These are phyloP conservation scores for Nannochloropsis salina DNA, from an alignment of 108 stramenopile genomes.

Conservation along the genomic window DNA sequence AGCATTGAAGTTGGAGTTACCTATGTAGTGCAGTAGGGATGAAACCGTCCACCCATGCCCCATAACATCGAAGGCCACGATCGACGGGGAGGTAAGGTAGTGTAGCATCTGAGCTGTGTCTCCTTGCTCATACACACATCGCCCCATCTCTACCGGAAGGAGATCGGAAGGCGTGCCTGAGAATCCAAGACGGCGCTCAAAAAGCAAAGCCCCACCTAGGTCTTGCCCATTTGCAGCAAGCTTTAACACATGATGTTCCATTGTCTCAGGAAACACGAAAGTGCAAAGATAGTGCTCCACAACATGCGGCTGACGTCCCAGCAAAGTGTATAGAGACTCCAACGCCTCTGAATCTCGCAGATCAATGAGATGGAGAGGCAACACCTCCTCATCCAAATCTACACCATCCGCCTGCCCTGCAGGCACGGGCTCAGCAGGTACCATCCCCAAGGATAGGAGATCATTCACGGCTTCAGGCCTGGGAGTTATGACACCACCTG, in stretches of 20 bases:
- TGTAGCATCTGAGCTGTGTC: conserved; percentile 93
- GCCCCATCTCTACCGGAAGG: conserved; percentile 85
- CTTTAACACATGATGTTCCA: conserved; percentile 91
- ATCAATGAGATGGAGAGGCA: conserved; percentile 95
- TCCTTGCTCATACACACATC: conserved; percentile 89
- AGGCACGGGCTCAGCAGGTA: conserved; percentile 49
- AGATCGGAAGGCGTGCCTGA: conserved; percentile 96
- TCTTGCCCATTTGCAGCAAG: conserved; percentile 96
- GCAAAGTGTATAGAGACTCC: conserved; percentile 74
- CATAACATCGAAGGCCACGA: conserved; percentile 40
- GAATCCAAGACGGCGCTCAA: conserved; percentile 87
- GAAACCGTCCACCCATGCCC: conserved; percentile 50
- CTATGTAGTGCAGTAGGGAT: conserved; percentile 44
- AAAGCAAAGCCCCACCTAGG: conserved; percentile 94
- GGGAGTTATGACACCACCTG: neutral
- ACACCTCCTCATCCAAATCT: conserved; percentile 67
- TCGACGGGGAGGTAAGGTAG: conserved; percentile 68
- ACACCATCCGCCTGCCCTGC: neutral
- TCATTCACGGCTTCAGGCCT: conserved; percentile 48
- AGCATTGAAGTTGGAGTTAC: conserved; percentile 49
- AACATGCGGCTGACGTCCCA: conserved; percentile 68
- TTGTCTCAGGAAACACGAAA: conserved; percentile 86
- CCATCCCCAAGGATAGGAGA: conserved; percentile 55
- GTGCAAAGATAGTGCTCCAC: conserved; percentile 68
- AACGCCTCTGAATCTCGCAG: conserved; percentile 90